phyloP scores from a whole-genome alignment of 2,329 filamentous ascomycete species.

The Diaporthe velutina region DNA sequence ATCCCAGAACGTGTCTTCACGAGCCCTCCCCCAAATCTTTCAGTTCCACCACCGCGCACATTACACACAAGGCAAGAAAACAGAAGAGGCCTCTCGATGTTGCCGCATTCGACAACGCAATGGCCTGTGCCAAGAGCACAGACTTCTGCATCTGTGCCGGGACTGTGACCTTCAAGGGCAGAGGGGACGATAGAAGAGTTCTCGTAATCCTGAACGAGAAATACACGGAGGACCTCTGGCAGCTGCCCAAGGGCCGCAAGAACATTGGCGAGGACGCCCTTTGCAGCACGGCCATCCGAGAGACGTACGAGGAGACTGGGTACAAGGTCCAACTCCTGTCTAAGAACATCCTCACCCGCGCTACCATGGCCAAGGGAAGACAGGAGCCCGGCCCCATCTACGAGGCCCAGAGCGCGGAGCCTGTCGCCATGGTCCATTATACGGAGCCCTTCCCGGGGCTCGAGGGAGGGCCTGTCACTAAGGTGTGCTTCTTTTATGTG shows the following conservation, averaged over 20 bases:
- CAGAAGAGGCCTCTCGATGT: constrained; percentile 42
- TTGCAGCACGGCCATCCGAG: constrained; percentile 57
- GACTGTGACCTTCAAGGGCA: constrained; percentile 57
- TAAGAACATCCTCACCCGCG: constrained; percentile 58
- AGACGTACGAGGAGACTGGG: constrained; percentile 63
- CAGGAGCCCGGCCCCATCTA: constrained; percentile 29
- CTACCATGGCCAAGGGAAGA: constrained; percentile 47
- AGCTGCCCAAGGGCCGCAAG: constrained; percentile 63
- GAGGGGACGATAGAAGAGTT: constrained; percentile 51
- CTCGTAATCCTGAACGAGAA: constrained; percentile 58
- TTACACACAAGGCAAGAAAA: neutral
- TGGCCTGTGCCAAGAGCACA: constrained; percentile 56
- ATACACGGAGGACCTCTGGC: constrained; percentile 53
- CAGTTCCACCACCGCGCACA: neutral
- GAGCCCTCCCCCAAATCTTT: neutral
- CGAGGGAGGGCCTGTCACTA: constrained; percentile 48
- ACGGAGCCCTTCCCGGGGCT: constrained; percentile 49
- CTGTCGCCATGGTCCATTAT: constrained; percentile 52
- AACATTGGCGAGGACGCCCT: constrained; percentile 58
- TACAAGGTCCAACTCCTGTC: constrained; percentile 53
- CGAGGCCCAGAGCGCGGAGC: constrained; percentile 50
- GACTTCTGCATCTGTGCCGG: constrained; percentile 61
- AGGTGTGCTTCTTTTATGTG: constrained; percentile 57
- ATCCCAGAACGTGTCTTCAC: neutral
- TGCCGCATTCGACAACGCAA: constrained; percentile 48